Base-by-base conservation (phyloP, 2,329 filamentous ascomycete genomes). In the Apiospora saccharicola region DNA sequence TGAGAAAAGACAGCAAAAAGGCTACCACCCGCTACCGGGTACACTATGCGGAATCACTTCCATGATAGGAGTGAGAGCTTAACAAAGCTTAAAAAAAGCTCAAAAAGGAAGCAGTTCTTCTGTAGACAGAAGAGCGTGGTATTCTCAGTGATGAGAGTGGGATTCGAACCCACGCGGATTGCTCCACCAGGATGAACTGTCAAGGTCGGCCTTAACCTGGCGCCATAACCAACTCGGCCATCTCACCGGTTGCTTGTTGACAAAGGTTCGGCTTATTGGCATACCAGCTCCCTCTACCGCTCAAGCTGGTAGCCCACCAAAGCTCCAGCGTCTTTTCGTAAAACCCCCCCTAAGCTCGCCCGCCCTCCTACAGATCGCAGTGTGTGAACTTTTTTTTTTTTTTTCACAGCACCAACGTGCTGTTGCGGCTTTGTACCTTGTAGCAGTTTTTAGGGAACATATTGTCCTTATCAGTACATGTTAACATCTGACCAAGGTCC, bases 91-190 rank as follows among this genome's bases (percentile, higher is more conserved):
- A n/a, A 37, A 34, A n/a, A 64, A 37, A 41, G n/a, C 8, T 5
- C 22, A 51, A 41, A 64, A 41, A 64, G 22, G 14, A 37, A 41
- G 57, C 30, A 64, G 49, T 64, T 37, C 57, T 41, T 64, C 57
- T 64, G 57, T 64, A 4, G 19, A 24, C 57, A 64, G 57, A 64
- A 41, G 57, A 41, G 34, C 57, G 57, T 61, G 53, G 53, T 64
- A 64, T 7, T 64, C 34, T 41, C 16, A 64, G 19, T 69, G 67
- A 69, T 69, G 43, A 78, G 76, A 78, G 76, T 78, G 76, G 76
- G 76, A 78, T 73, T 78, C 73, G 76, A 78, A 78, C 77, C 77
- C 76, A 78, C 76, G 76, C 74, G 76, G 76, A 77, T 73, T 73
- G 72, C 72, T 71, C 72, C 70, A 73, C 72, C 67, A 69, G 67